Base-by-base conservation (phyloP, 352 stramenopile species). In the Blastocystis sp. region DNA sequence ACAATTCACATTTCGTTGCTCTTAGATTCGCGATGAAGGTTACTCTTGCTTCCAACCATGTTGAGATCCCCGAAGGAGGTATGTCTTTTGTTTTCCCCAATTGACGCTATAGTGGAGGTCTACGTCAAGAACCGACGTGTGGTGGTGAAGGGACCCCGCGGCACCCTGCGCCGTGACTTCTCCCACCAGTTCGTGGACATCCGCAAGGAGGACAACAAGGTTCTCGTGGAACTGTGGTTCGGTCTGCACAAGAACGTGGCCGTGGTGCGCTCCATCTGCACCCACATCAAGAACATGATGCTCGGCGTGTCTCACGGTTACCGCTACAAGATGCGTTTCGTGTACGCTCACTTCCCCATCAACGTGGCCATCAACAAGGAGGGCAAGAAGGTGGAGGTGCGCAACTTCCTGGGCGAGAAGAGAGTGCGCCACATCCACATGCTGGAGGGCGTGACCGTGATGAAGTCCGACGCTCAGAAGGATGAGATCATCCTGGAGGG, bases 331-430 rank as follows among this genome's bases (percentile, higher is more conserved):
- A 98, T 99, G 96, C 95, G 97, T 89, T 98, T 99, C 91, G 96
- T 98, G 90, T 99, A 99, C 92, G 95, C 95, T 81, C 97, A 99
- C 92, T 99, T 99, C 91, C 97, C 97, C 90, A 99, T 99, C 95
- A 99, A 98, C 92, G 96, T 99, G 43, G 95, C 93, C 77, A 93
- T 98, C 88, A 91, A 89, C 76, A 91, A 91, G n/a, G 93, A 96
- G 79, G 93, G 94, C 90, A 93, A 93, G 90, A 91, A 91, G 77
- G 94, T 98, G 82, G 96, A 99, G 92, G 98, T 99, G 91, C 94
- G 96, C 86, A 99, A 99, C 94, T 99, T 99, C 92, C 92, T 99
- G 76, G 97, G 97, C 92, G 96, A 99, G 92, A 98, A 98, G 93
- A 95, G 96, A 86, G 96, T 99, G 78, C 96, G 96, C 90, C 93